These are phyloP conservation scores for Colletotrichum noveboracense DNA, from an alignment of 2,329 filamentous ascomycete genomes.

Conservation along the genomic window DNA sequence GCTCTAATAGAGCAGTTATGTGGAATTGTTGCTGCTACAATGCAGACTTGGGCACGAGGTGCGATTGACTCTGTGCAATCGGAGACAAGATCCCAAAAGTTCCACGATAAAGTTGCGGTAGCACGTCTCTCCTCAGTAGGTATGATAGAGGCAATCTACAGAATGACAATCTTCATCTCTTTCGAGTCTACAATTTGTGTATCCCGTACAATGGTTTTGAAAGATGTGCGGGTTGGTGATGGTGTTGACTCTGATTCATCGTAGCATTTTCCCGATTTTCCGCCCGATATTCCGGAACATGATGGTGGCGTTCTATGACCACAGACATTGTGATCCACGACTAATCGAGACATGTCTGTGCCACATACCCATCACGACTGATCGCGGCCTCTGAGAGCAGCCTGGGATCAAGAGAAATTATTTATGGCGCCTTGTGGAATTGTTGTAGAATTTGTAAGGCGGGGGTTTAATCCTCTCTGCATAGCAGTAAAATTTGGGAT, in stretches of 20 bases:
- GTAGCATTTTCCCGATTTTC: neutral
- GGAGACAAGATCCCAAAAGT: neutral
- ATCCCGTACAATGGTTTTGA: too few relatives aligned
- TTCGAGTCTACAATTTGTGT: too few relatives aligned
- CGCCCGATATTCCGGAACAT: neutral
- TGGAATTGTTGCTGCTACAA: neutral
- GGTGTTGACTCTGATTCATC: neutral
- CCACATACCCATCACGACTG: neutral
- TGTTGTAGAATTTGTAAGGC: neutral
- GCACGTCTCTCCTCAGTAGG: neutral
- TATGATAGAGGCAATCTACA: too few relatives aligned
- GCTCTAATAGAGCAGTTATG: neutral
- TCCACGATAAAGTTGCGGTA: neutral
- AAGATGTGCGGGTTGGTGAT: neutral
- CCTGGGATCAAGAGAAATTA: fast-evolving
- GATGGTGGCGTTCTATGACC: neutral
- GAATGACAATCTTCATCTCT: neutral
- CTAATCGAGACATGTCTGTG: neutral
- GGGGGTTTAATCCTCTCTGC: neutral
- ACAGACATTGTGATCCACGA: neutral
- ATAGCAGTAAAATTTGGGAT: neutral
- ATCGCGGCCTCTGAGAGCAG: neutral
- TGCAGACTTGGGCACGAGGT: neutral
- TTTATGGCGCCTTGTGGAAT: neutral
- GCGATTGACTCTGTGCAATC: neutral